Base-by-base conservation (phyloP, 495 filamentous ascomycete species). In the Penicillium taxi region DNA sequence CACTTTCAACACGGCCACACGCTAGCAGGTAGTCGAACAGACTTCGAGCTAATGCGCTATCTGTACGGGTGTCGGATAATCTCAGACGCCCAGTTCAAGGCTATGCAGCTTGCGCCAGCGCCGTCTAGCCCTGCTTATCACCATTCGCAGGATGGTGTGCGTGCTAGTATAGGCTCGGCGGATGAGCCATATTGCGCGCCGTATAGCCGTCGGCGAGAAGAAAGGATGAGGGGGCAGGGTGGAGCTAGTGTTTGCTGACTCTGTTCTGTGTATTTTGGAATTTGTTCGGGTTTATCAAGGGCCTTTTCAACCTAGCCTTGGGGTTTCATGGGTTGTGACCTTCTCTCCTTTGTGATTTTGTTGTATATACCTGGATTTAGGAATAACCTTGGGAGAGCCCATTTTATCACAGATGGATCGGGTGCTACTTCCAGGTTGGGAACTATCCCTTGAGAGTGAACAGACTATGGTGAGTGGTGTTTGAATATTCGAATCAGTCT, bases 31-130 rank as follows among this genome's bases (percentile, higher is more conserved):
- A 64, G 57, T 34, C 55, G 64, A 13, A 56, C 63, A 9, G 63
- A 66, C 30, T 66, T 70, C 29, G 64, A 68, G 39, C 42, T 70
- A 2, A 67, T 70, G 64, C 59, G 61, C 22, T 67, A 66, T 41
- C 51, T 70, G 5, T 70, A 65, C 39, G 49, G 57, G 0, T 32
- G 58, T 40, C 51, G 61, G 9, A 46, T 70, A 25, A 70, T 70
- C 42, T 58, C 58, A 11, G 66, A 64, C 20, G 66, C 64, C 4
- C 64, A 70, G 45, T 65, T 67, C 35, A 70, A 67, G 41, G 58
- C 55, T 5, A 59, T 65, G 50, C 66, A 70, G 42, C 49, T 67
- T 27, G 55, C 58, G 30, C 64, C 64, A 1, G 53, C 60, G 20
- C 58, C 63, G 27, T 62, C 60, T 5, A 67, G 66, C 37, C 64